Conservation (phyloP, 2,329 filamentous ascomycete genomes). For the Calonectria multiphialidica region DNA sequence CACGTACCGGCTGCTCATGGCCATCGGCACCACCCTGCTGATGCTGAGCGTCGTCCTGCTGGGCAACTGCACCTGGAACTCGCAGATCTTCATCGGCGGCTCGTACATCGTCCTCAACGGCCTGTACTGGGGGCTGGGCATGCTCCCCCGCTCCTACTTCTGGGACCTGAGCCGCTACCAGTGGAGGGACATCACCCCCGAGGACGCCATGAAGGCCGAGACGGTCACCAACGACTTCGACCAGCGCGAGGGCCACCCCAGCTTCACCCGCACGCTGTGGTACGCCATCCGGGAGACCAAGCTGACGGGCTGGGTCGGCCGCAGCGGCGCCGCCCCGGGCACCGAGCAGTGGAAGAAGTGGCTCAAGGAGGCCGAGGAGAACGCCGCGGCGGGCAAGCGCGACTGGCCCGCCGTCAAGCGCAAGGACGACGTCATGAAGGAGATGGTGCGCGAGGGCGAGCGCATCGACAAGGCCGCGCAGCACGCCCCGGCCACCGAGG, state of each 20-base stretch:
- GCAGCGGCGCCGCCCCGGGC: slow-evolving; percentile 63
- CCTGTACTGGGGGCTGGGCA: slow-evolving; percentile 68
- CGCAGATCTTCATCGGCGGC: slow-evolving; percentile 69
- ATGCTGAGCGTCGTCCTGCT: slow-evolving; percentile 73
- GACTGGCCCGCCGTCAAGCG: slow-evolving; percentile 61
- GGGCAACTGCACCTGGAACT: slow-evolving; percentile 72
- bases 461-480: slow-evolving; percentile 44
- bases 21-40: slow-evolving; percentile 67
- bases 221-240: slow-evolving; percentile 43
- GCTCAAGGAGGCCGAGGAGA: slow-evolving; percentile 61
- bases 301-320: slow-evolving; percentile 64
- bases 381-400: slow-evolving; percentile 47
- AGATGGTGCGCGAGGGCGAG: slow-evolving; percentile 32
- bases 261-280: slow-evolving; percentile 70
- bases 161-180: slow-evolving; percentile 70
- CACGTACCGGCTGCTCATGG: slow-evolving; percentile 67
- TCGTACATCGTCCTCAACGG: slow-evolving; percentile 71
- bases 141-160: slow-evolving; percentile 61
- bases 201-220: slow-evolving; percentile 53
- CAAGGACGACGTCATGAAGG: slow-evolving; percentile 63
- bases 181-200: slow-evolving; percentile 54
- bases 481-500: slow-evolving; percentile 45
- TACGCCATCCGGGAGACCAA: slow-evolving; percentile 68
- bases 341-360: slow-evolving; percentile 66
- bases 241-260: slow-evolving; percentile 55